Evolutionary conservation across 2,329 filamentous ascomycete species (phyloP).

Genomic region (Curvularia spicifera): DNA sequence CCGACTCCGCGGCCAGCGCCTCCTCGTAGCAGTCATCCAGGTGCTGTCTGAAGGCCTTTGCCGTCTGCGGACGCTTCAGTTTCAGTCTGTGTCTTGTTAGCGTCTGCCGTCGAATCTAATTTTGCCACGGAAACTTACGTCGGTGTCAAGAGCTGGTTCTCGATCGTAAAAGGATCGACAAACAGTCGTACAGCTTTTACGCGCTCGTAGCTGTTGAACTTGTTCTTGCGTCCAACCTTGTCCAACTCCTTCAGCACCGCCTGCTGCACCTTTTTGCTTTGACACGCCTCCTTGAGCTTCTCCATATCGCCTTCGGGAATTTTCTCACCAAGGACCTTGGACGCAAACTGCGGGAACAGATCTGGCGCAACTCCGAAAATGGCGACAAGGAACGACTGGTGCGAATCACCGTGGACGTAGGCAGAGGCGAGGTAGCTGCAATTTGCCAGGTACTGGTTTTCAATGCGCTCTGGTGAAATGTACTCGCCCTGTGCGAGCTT

Average conservation of each 20-base stretch:
- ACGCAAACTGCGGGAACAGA: conserved; percentile 79
- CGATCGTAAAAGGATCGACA: conserved; percentile 88
- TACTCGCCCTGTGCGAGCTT: conserved; percentile 98
- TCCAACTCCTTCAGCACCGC: conserved; percentile 82
- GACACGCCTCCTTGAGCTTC: conserved; percentile 70
- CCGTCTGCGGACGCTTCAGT: conserved; percentile 72
- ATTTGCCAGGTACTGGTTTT: conserved; percentile 90
- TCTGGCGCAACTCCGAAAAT: conserved; percentile 89
- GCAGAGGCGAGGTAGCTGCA: conserved; percentile 77
- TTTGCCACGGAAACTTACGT: conserved; percentile 69
- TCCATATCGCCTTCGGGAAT: conserved; percentile 69
- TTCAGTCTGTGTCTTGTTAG: conserved; percentile 62
- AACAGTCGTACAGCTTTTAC: conserved; percentile 76
- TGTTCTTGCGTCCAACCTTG: conserved; percentile 77
- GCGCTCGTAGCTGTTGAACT: conserved; percentile 90
- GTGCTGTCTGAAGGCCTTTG: conserved; percentile 64
- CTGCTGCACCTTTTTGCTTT: conserved; percentile 72
- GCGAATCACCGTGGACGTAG: conserved; percentile 88
- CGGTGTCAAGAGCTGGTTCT: conserved; percentile 87
- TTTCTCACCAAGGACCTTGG: conserved; percentile 73
- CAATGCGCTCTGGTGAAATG: conserved; percentile 94
- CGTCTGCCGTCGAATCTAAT: background rate
- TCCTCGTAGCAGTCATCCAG: conserved; percentile 68
- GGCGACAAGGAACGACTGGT: conserved; percentile 80
- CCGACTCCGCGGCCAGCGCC: conserved; percentile 52